Percentiles rank a stretch among this genome's conserved stretches.
Conservation (phyloP, 2,329 filamentous ascomycete genomes). For the Harringtonia aguacate region DNA sequence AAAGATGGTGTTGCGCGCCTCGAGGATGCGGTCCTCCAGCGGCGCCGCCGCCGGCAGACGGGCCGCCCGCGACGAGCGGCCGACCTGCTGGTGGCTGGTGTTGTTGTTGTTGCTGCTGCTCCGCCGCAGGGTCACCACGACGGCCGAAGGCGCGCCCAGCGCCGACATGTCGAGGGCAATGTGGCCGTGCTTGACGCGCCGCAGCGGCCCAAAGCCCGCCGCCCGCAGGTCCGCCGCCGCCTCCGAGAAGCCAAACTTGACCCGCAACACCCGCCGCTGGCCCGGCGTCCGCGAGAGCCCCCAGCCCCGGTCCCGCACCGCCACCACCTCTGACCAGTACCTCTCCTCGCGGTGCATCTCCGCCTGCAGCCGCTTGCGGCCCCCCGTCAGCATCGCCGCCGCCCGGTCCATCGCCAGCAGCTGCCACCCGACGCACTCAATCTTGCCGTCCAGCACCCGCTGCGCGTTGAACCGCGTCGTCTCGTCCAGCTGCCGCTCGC, state of each 20-base stretch:
- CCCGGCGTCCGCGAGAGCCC: conserved; percentile 67
- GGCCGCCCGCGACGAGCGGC: conserved; percentile 40
- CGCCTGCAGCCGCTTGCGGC: conserved; percentile 60
- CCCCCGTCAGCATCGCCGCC: conserved; percentile 61
- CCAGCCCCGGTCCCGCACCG: conserved; percentile 78
- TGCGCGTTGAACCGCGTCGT: conserved; percentile 11
- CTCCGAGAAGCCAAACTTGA: conserved; percentile 84
- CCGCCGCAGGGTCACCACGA: conserved; percentile 7
- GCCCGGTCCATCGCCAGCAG: conserved; percentile 66
- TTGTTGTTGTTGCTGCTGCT: not conserved
- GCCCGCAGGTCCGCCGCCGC: conserved; percentile 49
- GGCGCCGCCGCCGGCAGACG: conserved; percentile 45
- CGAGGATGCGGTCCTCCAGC: conserved; percentile 58
- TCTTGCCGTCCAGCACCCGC: conserved; percentile 44
- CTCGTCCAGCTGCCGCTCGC: conserved; percentile 21
- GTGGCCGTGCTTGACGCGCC: conserved; percentile 61
- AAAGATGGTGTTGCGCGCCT: conserved; percentile 69
- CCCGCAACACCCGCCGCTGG: conserved; percentile 64
- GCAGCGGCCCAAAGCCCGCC: conserved; percentile 71
- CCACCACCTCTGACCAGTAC: conserved; percentile 82
- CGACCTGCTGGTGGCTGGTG: conserved; percentile 38
- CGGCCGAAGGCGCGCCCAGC: conserved; percentile 28
- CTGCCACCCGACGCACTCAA: conserved; percentile 59
- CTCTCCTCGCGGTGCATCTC: conserved; percentile 72
- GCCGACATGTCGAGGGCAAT: conserved; percentile 60